Percentiles rank a stretch among this genome's conserved stretches.
Conservation (phyloP, 305 asterid genomes). For the Andrographis paniculata region DNA sequence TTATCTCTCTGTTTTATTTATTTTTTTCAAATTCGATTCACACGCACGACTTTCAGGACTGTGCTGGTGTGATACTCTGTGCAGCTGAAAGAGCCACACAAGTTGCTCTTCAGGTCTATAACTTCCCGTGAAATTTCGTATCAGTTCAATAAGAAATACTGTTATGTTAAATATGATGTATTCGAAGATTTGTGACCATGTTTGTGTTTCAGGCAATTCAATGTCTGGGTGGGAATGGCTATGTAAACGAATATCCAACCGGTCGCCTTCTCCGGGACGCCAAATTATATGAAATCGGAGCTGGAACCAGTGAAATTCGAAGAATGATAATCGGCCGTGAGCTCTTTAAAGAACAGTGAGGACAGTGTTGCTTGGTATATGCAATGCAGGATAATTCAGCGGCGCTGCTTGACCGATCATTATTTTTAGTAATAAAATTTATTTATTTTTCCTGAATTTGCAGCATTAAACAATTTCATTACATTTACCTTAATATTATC, state of each 20-base stretch:
- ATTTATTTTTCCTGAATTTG: no score
- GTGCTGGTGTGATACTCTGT: slow-evolving; percentile 89
- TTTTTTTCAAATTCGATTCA: no score
- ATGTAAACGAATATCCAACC: slow-evolving; percentile 83
- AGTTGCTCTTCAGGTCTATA: slow-evolving; percentile 91
- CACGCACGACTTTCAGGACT: slow-evolving; percentile 85
- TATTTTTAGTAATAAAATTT: no score
- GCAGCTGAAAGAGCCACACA: slow-evolving; percentile 98
- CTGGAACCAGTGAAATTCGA: slow-evolving; percentile 97
- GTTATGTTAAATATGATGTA: no score
- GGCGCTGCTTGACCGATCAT: no score
- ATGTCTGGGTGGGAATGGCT: slow-evolving; percentile 93
- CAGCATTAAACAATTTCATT: no score
- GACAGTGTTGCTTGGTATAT: neutral
- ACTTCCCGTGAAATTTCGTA: slow-evolving; percentile 1
- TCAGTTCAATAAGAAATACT: no score
- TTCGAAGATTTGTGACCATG: neutral
- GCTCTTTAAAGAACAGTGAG: slow-evolving; percentile 60
- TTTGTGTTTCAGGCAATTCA: slow-evolving; percentile 78
- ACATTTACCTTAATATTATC: no score
- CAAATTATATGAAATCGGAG: slow-evolving; percentile 92
- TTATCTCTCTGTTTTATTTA: no score
- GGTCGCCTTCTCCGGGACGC: slow-evolving; percentile 95
- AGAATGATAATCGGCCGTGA: slow-evolving; percentile 80
- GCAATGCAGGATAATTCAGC: no score